Evolutionary conservation across 257 asterid genomes (phyloP), one percentile per base, ranked within the genome.

Genomic region (Craterostigma plantagineum): DNA sequence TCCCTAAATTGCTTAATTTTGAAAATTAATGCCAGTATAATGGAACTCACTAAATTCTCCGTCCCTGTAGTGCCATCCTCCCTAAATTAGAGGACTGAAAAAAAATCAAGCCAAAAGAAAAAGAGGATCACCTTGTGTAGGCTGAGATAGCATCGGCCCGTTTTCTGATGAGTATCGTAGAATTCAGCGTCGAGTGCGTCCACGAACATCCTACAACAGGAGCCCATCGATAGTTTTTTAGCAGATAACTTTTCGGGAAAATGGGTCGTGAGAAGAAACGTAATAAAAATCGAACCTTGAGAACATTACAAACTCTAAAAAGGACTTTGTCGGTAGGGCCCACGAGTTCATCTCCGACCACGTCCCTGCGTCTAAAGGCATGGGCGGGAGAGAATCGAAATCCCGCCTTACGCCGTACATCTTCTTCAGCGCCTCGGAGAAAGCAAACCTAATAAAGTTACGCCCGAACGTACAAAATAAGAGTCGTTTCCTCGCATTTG

Each of bases 281-380:
- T 13, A 4, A 5, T 7, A 7, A 45, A 44, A 55, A 33, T 44
- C 37, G 46, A 62, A 90, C 99, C 99, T 90, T 49, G 99, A 90
- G 61, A 90, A 90, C 96, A 90, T 77, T 39, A 71, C 85, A 50
- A 83, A 77, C 71, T 90, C 99, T 64, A 77, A 34, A 55, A 90
- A 90, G 43, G 96, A 84, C 60, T 67, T 65, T 17, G 99, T 90
- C 7, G 99, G 99, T 54, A 80, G 69, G 54, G 57, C 84, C 99
- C 99, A 90, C 37, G 78, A 72, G 62, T 90, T 79, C 96, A 67
- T 84, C 63, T 70, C 92, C 18, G 94, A 73, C 95, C 95, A 90
- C 23, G 92, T 75, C 65, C 73, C 91, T 42, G 67, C 82, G 38
- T 66, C 60, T 4, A 48, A 48, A 33, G 96, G 91, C 99, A 90